phyloP scores from a whole-genome alignment of 257 asterid genomes.

The Lycium barbarum region DNA sequence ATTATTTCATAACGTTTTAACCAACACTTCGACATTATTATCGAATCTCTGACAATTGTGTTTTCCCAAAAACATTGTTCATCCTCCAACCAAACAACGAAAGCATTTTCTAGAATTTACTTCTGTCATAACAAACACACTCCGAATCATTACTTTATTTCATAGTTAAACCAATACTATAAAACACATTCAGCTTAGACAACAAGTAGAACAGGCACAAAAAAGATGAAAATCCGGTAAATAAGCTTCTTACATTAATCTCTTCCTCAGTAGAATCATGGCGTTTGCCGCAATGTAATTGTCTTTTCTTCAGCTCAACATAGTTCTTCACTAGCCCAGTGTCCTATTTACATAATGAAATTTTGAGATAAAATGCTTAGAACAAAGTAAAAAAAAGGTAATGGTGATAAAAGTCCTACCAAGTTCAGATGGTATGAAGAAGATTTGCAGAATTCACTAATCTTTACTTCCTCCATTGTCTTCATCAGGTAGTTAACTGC shows the following conservation, averaged over 20 bases:
- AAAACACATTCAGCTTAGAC: background rate
- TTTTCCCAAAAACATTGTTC: no score
- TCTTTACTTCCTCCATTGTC: conserved; percentile 38
- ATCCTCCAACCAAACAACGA: no score
- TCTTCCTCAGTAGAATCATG: conserved; percentile 60
- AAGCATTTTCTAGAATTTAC: background rate
- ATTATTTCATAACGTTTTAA: background rate
- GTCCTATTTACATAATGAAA: conserved; percentile 25
- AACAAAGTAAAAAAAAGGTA: background rate
- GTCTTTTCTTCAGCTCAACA: conserved; percentile 60
- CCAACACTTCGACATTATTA: no score
- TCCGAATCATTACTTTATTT: no score
- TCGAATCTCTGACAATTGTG: no score
- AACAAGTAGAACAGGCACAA: background rate
- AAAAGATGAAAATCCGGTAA: background rate
- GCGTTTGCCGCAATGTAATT: conserved; percentile 45
- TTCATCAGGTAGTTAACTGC: background rate
- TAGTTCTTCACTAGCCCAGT: conserved; percentile 45
- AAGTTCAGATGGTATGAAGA: conserved; percentile 34
- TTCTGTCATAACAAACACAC: background rate
- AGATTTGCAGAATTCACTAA: conserved; percentile 29
- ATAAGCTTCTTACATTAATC: conserved; percentile 28
- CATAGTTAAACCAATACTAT: background rate
- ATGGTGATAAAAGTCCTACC: conserved; percentile 31
- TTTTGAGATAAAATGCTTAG: background rate